These are phyloP conservation scores for Zalerion maritima DNA, from an alignment of 495 filamentous ascomycete genomes.

Conservation along the genomic window DNA sequence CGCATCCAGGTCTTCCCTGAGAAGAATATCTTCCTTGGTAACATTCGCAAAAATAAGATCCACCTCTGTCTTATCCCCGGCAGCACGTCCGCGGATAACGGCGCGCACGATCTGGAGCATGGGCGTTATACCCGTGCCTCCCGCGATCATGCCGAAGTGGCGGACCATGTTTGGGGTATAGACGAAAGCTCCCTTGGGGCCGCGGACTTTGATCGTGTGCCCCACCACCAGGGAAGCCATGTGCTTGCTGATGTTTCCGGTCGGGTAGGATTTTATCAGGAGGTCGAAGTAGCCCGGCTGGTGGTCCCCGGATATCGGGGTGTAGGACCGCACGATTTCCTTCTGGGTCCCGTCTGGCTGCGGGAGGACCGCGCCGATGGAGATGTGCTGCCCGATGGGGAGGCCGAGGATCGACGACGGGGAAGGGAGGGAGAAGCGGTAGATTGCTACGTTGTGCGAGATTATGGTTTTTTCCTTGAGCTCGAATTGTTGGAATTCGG, in stretches of 20 bases:
- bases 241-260: slow-evolving; percentile 89
- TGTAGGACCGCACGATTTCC: slow-evolving; percentile 91
- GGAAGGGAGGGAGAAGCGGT: slow-evolving; percentile 75
- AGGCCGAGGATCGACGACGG: slow-evolving; percentile 76
- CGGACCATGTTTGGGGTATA: slow-evolving; percentile 91
- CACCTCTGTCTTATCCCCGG: slow-evolving; percentile 73
- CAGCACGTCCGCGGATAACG: slow-evolving; percentile 66
- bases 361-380: slow-evolving; percentile 62
- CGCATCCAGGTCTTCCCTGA: slow-evolving; percentile 78
- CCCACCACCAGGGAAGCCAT: slow-evolving; percentile 70
- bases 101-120: slow-evolving; percentile 94
- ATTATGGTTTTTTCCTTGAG: slow-evolving; percentile 82
- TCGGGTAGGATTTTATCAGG: slow-evolving; percentile 92
- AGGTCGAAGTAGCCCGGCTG: slow-evolving; percentile 92
- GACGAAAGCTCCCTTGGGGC: slow-evolving; percentile 93
- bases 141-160: slow-evolving; percentile 93
- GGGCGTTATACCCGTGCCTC: slow-evolving; percentile 93
- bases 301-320: slow-evolving; percentile 84
- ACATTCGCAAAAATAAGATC: slow-evolving; percentile 96
- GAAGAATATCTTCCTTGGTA: slow-evolving; percentile 77
- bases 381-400: slow-evolving; percentile 97
- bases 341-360: slow-evolving; percentile 54
- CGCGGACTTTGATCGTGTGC: slow-evolving; percentile 73
- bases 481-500: slow-evolving; percentile 75
- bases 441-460: slow-evolving; percentile 96